Base-by-base conservation (phyloP, 176 grass and related monocot species). In the Rhynchospora tenuis region DNA sequence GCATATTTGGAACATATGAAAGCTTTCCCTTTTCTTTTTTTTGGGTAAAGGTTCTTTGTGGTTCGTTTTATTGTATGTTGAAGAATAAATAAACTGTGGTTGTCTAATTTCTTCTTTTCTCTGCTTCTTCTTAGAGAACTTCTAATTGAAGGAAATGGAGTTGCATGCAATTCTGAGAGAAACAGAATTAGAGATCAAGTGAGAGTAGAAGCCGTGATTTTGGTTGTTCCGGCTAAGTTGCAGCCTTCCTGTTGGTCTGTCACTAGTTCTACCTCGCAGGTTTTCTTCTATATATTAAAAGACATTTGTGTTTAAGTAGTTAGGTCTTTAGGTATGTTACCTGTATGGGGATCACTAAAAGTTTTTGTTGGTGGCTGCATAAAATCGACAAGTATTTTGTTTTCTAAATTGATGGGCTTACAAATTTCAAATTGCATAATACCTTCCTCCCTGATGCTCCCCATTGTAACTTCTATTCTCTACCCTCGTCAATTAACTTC, bases 171-270 rank as follows among this genome's bases (percentile, higher is more conserved):
- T 66, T 82, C 79, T 66, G 79, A 82, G 79, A 82, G 43, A 65
- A 82, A 82, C 45, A 82, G 79, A 82, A 66, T 82, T 14, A 64
- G 45, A 65, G 79, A 66, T 82, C 79, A 48, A 82, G 22, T 82
- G 42, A 48, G 42, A 4, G 79, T 82, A 9, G 79, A 82, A 64
- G 79, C 62, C 66, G 38, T 82, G 15, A 82, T 82, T 82, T 43
- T 65, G 19, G 62, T 65, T 65, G 38, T 47, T 13, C 79, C 79
- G 0, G 46, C 66, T 65, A 82, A 61, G 58, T 44, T 64, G 59
- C 22, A 66, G 29, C 60, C 59, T 48, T 66, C 79, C 8, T 82
- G 79, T 65, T 82, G 79, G 79, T 50, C 79, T 50, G 42, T 16
- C 33, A 48, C 23, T 82, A 62, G 38, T 38, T n/a, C 77, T 38